Percentiles rank a stretch among this genome's conserved stretches.
Conservation (phyloP, 345 rosid genomes). For the Luvunga scandens region DNA sequence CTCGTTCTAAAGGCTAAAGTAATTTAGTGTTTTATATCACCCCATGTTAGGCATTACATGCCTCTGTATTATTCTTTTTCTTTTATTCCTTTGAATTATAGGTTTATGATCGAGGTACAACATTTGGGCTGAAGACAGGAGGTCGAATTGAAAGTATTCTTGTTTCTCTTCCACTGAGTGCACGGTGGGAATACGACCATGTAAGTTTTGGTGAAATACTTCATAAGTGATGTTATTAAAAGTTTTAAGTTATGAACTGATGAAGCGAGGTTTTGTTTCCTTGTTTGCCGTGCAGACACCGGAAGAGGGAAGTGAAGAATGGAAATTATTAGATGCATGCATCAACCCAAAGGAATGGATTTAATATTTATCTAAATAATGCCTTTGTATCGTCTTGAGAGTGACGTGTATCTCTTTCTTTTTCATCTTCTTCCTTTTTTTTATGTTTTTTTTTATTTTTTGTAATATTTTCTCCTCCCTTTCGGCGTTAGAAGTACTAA, state of each 20-base stretch:
- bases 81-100: background rate
- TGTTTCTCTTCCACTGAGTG: slow-evolving; percentile 87
- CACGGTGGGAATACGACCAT: slow-evolving; percentile 98
- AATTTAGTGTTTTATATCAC: background rate
- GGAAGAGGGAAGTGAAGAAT: slow-evolving; percentile 94
- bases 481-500: background rate
- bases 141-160: slow-evolving; percentile 97
- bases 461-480: background rate
- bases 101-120: slow-evolving; percentile 98
- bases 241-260: slow-evolving; percentile 3
- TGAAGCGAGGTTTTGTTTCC: background rate
- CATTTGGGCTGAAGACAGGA: slow-evolving; percentile 97
- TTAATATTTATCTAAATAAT: slow-evolving; percentile 16
- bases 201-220: slow-evolving; percentile 39
- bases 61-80: slow-evolving; percentile 13
- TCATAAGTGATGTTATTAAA: background rate
- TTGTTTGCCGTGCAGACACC: slow-evolving; percentile 59
- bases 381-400: background rate
- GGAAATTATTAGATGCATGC: slow-evolving; percentile 97
- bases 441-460: background rate
- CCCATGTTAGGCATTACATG: slow-evolving; percentile 7
- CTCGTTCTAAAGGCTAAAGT: background rate
- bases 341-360: slow-evolving; percentile 96
- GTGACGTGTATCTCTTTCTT: background rate
- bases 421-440: no score